phyloP scores from a whole-genome alignment of 352 stramenopile species.

The Pythium guiyangense region DNA sequence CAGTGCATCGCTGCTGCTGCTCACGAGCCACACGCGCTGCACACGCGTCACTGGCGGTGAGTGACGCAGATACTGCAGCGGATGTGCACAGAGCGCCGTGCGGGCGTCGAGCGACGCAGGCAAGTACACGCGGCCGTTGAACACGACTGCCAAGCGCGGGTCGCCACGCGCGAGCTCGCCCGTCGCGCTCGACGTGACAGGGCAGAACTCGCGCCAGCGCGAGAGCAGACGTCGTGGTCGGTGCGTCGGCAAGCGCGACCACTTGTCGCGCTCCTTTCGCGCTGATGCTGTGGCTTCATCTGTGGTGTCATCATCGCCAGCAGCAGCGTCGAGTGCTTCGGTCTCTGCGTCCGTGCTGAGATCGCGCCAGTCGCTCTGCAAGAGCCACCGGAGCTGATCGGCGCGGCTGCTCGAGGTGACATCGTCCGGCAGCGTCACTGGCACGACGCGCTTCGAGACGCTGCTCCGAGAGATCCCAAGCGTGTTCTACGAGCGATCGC shows the following conservation, averaged over 20 bases:
- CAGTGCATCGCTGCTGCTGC: slow-evolving; percentile 12
- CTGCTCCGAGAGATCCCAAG: slow-evolving; percentile 39
- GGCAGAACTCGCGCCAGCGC: slow-evolving; percentile 62
- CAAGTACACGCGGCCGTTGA: slow-evolving; percentile 50
- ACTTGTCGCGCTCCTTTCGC: neutral
- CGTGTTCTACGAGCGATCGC: slow-evolving; percentile 28
- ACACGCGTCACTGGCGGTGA: slow-evolving; percentile 18
- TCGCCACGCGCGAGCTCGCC: slow-evolving; percentile 26
- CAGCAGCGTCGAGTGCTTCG: slow-evolving; percentile 2
- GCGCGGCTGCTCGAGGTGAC: slow-evolving; percentile 23
- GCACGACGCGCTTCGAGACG: slow-evolving; percentile 25
- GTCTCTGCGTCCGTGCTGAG: slow-evolving; percentile 3
- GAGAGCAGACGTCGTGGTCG: slow-evolving; percentile 23
- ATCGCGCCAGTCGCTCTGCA: slow-evolving; percentile 52
- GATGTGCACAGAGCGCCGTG: slow-evolving; percentile 34
- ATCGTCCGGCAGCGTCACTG: slow-evolving; percentile 35
- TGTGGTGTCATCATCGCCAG: neutral
- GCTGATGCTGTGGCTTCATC: neutral
- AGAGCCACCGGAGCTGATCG: slow-evolving; percentile 57
- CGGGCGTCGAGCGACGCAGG: slow-evolving; percentile 27
- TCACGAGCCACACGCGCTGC: slow-evolving; percentile 38
- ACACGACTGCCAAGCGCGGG: slow-evolving; percentile 35
- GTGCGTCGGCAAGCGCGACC: slow-evolving; percentile 3
- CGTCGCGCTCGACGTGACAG: slow-evolving; percentile 30
- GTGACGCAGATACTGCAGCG: slow-evolving; percentile 39